Base-by-base conservation (phyloP, 306 rosid species). In the Vicia faba region DNA sequence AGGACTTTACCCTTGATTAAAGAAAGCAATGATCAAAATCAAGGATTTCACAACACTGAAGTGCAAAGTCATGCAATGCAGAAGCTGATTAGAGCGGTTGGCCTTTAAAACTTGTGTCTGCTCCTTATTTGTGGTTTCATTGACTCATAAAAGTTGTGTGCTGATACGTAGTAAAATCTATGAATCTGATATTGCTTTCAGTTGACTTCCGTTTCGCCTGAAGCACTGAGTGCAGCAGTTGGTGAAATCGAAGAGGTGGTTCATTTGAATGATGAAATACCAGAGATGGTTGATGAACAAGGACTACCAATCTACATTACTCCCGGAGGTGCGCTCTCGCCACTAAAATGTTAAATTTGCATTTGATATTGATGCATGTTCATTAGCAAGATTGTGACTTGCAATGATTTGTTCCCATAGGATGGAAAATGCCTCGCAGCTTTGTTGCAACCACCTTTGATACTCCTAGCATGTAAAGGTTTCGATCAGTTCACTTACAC, bases 1-100 rank as follows among this genome's bases (percentile, higher is more conserved):
- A 64, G n/a, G 58, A 64, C 59, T 70, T 51, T 74, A 69, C 46
- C 74, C 7, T 13, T 51, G 51, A 64, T 36, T 14, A 49, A 64
- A 67, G 69, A 50, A 19, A 36, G 16, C 31, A 15, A 8, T 18
- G 38, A 65, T 29, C 31, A 19, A 20, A 51, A 51, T 11, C 69
- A 68, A 74, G 8, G 38, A 33, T 73, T 64, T 63, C 64, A 16
- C 39, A 20, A 46, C 40, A 73, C 64, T 64, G 71, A 63, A 41
- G 65, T 64, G 59, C 26, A 74, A 51, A 68, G 56, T 18, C 5
- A 56, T 64, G 79, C 79, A 57, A 45, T 75, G 43, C 71, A 79
- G 53, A 50, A 5, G 35, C 48, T 79, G 18, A 12, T 79, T 53
- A 45, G 65, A 51, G 69, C 12, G 81, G 86, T 82, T 44, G 33